phyloP scores from a whole-genome alignment of 2,329 filamentous ascomycete species.

The Metarhizium humberi region DNA sequence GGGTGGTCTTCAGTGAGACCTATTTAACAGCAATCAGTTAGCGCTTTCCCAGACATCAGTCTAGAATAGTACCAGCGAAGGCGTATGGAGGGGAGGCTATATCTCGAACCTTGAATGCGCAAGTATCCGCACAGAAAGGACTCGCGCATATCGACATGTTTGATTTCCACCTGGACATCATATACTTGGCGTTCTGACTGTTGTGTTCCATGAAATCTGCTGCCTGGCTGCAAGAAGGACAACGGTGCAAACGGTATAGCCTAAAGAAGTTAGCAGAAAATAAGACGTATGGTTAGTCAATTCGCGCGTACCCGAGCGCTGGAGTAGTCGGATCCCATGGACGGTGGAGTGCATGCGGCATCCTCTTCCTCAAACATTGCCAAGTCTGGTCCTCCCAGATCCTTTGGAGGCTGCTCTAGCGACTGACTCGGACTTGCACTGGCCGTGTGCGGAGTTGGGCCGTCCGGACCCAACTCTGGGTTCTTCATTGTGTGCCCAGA shows the following conservation, averaged over 20 bases:
- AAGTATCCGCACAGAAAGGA: constrained; percentile 93
- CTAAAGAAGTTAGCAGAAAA: constrained; percentile 30
- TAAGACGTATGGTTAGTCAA: constrained; percentile 1
- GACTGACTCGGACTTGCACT: neutral
- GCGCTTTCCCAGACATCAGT: neutral
- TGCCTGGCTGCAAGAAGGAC: constrained; percentile 77
- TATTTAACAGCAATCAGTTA: constrained; percentile 25
- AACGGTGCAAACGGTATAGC: constrained; percentile 71
- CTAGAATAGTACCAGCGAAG: neutral
- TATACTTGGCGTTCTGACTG: constrained; percentile 90
- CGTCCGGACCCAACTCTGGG: constrained; percentile 12
- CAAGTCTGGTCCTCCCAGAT: constrained; percentile 15
- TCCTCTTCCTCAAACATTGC: constrained; percentile 18
- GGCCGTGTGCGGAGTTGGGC: neutral
- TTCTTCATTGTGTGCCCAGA: constrained; percentile 21
- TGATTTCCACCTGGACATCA: constrained; percentile 93
- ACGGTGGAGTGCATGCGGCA: constrained; percentile 18
- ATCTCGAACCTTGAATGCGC: constrained; percentile 71
- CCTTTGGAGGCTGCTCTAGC: constrained; percentile 6
- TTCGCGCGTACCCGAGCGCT: constrained; percentile 23
- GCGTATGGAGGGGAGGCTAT: neutral
- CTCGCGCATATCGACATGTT: constrained; percentile 89
- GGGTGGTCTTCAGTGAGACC: constrained; percentile 92
- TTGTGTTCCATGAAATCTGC: constrained; percentile 82
- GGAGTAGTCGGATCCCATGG: constrained; percentile 29